Evolutionary conservation across 345 rosid genomes (phyloP).

Genomic region (Anacardium occidentale): DNA sequence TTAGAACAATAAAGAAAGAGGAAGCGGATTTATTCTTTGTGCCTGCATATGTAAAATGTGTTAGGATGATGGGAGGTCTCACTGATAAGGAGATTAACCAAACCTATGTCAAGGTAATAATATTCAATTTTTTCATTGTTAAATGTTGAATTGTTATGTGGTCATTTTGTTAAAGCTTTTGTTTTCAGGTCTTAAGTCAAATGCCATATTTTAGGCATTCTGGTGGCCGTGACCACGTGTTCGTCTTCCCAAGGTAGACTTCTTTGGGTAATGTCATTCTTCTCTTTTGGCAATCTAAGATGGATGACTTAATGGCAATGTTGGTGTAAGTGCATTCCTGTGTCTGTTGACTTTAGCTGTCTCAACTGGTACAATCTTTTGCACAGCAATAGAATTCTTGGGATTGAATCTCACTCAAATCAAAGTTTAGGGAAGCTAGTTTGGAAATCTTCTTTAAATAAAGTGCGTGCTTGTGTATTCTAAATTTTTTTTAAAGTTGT

Average conservation of each 20-base stretch:
- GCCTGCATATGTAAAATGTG: constrained; percentile 87
- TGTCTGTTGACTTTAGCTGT: background rate
- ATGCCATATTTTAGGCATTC: constrained; percentile 92
- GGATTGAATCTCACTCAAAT: background rate
- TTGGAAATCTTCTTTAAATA: no score
- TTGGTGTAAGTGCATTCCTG: background rate
- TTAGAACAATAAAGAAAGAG: constrained; percentile 67
- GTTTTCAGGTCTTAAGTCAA: constrained; percentile 70
- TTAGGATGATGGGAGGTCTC: constrained; percentile 89
- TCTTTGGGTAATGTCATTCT: background rate
- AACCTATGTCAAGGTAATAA: constrained; percentile 73
- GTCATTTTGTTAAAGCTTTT: background rate
- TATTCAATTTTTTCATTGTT: background rate
- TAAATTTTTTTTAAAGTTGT: no score
- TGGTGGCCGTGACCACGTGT: constrained; percentile 92
- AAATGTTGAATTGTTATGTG: background rate
- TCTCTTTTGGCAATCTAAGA: background rate
- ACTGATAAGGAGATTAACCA: constrained; percentile 86
- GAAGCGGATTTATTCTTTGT: constrained; percentile 95
- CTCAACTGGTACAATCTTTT: no score
- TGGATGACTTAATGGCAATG: background rate
- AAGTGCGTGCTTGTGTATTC: no score
- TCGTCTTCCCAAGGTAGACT: constrained; percentile 85
- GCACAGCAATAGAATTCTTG: background rate
- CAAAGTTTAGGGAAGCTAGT: background rate